phyloP scores from a whole-genome alignment of 495 filamentous ascomycete genomes.

The Halenospora varia region DNA sequence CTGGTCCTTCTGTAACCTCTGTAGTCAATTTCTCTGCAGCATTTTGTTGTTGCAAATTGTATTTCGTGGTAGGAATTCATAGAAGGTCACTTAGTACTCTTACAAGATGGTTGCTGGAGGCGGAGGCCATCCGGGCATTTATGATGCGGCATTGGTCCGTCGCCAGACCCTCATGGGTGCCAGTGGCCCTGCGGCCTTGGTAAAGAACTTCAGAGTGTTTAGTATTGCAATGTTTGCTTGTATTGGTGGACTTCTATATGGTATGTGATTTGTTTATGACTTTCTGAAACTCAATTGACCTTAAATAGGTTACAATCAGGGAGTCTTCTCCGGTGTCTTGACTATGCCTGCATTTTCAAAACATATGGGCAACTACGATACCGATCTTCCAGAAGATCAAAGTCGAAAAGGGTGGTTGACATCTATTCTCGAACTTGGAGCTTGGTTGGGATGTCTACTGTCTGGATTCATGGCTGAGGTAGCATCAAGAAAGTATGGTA shows the following conservation, averaged over 20 bases:
- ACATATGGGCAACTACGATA: conserved; percentile 63
- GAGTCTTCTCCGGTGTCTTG: conserved; percentile 72
- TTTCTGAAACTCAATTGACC: conserved; percentile 23
- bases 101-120: conserved; percentile 19
- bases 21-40: not conserved
- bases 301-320: conserved; percentile 67
- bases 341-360: conserved; percentile 52
- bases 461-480: conserved; percentile 74
- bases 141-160: conserved; percentile 61
- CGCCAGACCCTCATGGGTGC: conserved; percentile 61
- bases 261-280: conserved; percentile 6
- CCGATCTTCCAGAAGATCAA: conserved; percentile 43
- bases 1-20: not conserved
- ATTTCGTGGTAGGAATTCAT: conserved; percentile 1
- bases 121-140: conserved; percentile 33
- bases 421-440: conserved; percentile 76
- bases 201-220: conserved; percentile 69
- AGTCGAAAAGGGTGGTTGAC: conserved; percentile 75
- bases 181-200: conserved; percentile 58
- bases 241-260: conserved; percentile 57
- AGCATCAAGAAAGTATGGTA: conserved; percentile 68
- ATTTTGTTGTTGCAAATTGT: not conserved
- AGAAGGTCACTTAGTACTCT: not conserved
- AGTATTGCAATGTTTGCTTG: conserved; percentile 73
- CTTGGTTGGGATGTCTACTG: conserved; percentile 73